Evolutionary conservation across 352 stramenopile genomes (phyloP), one percentile per base, ranked within the genome.

Genomic region (Globisporangium parvum): DNA sequence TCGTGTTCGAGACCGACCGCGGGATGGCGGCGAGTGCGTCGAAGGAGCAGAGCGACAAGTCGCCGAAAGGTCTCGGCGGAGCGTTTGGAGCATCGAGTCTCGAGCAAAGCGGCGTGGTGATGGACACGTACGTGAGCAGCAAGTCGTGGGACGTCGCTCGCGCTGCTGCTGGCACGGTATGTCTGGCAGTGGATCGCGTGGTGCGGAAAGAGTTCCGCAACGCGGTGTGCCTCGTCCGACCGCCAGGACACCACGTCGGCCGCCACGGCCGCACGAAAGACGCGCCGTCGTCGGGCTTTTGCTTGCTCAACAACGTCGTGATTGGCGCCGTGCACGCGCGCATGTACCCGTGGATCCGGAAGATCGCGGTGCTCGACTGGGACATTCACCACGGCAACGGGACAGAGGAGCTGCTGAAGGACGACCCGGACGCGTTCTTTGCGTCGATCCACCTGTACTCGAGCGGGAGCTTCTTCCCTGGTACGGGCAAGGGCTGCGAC

Each of bases 331-430:
- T 96, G 14, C 98, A 99, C 63, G 97, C 96, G n/a, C 78, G 93
- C 37, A 86, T 93, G 54, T 95, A 77, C 56, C 82, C 81, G 23
- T 89, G 75, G 75, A 96, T 99, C 49, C 77, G 82, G 35, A 96
- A 96, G 56, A 76, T 99, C 35, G 96, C 95, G 1, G 97, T 99
- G 54, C 78, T 99, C 26, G 97, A 99, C 70, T 99, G 98, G 87
- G 97, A 99, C 67, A 98, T 99, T 24, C 97, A 99, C 65, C 96
- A 99, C 62, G 89, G 97, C 35, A 99, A 99, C 74, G 97, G 97
- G 39, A 99, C 97, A 3, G 96, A 99, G 47, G 86, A 95, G 64
- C 54, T 95, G 41, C 71, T 95, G 17, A 80, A 82, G 41, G 80
- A 88, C 44, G 84, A 92, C 45, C 66, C 80, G n/a, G 76, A 91